phyloP scores from a whole-genome alignment of 441 rosid genomes.

The Erodium chrysanthum region DNA sequence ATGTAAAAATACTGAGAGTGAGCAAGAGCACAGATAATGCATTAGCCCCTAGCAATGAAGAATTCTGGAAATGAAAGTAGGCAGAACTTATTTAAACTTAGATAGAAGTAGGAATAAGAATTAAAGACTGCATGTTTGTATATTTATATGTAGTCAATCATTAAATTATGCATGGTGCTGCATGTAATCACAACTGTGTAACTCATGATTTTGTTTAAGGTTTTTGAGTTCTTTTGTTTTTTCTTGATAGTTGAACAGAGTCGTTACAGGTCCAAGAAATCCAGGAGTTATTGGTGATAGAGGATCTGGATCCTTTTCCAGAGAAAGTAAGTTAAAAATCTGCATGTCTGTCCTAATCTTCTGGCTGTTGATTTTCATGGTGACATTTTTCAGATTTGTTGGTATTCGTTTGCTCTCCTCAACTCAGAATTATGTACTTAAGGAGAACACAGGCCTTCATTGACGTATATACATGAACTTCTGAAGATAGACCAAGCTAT shows the following conservation, averaged over 20 bases:
- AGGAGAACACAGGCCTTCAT: not conserved
- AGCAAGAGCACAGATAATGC: no score
- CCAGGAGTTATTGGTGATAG: conserved; percentile 30
- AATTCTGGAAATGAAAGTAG: not conserved
- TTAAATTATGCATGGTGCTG: not conserved
- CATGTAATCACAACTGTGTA: not conserved
- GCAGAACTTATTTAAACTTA: not conserved
- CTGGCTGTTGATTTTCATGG: not conserved
- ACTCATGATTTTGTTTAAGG: not conserved
- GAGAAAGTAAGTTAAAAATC: conserved; percentile 69
- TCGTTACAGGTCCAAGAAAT: conserved; percentile 78
- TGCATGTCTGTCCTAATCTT: not conserved
- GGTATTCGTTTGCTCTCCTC: not conserved
- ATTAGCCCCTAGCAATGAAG: not conserved
- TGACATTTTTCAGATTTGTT: not conserved
- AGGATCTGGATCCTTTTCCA: conserved; percentile 20
- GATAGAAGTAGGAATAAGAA: not conserved
- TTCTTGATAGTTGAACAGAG: conserved; percentile 66
- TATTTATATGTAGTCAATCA: not conserved
- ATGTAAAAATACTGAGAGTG: no score
- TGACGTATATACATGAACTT: not conserved
- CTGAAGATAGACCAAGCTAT: no score
- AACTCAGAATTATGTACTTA: not conserved
- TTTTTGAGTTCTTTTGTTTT: not conserved
- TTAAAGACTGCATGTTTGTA: not conserved